Evolutionary conservation across 441 rosid species (phyloP).

Genomic region (Mallotus japonicus): DNA sequence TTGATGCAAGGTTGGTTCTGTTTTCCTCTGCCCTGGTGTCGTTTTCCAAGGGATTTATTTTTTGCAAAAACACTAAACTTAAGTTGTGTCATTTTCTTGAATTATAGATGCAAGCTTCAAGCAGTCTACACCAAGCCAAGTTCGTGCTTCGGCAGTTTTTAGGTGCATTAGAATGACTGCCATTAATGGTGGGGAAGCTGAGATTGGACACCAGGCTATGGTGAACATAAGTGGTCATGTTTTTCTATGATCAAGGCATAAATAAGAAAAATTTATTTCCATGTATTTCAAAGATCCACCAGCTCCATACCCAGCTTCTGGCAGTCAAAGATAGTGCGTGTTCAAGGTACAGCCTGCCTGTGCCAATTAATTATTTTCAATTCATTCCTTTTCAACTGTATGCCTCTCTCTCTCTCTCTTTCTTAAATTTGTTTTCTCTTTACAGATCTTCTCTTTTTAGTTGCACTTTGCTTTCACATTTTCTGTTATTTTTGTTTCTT

Average conservation of each 20-base stretch:
- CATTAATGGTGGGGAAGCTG: constrained; percentile 69
- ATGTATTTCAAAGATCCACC: constrained; percentile 35
- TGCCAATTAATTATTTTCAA: background rate
- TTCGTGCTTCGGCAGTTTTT: constrained; percentile 78
- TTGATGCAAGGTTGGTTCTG: constrained; percentile 7
- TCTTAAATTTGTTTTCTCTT: too few relatives aligned
- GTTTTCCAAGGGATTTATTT: background rate
- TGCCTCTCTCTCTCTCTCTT: too few relatives aligned
- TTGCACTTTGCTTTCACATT: too few relatives aligned
- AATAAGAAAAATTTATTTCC: constrained; percentile 48
- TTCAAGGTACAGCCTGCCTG: constrained; percentile 35
- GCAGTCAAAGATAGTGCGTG: constrained; percentile 24
- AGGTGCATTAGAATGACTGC: constrained; percentile 83
- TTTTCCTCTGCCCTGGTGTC: constrained; percentile 7
- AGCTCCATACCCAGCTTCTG: constrained; percentile 28
- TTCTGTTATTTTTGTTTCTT: too few relatives aligned
- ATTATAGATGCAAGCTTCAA: constrained; percentile 49
- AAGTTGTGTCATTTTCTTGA: background rate
- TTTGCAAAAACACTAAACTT: background rate
- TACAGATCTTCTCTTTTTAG: too few relatives aligned
- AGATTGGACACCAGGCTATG: constrained; percentile 81
- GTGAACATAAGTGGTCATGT: constrained; percentile 90
- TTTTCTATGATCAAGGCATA: constrained; percentile 80
- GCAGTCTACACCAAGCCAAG: constrained; percentile 68
- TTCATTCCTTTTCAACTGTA: background rate